phyloP scores from a whole-genome alignment of 164 flowering plant genomes.

The Vitis vinifera region DNA sequence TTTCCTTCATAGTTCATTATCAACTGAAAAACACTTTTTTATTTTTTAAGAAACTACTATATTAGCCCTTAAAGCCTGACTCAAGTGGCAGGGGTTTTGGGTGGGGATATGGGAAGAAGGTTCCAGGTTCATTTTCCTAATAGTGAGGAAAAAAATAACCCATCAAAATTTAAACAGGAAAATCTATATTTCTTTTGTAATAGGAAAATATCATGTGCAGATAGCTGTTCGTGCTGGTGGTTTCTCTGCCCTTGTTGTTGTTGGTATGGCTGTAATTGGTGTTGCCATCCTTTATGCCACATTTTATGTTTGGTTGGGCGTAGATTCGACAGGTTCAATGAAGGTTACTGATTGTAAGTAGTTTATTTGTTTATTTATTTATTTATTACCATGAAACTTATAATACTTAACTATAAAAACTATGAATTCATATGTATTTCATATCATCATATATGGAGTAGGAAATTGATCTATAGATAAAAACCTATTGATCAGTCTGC shows the following conservation, averaged over 20 bases:
- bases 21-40: neutral
- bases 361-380: conserved; percentile 1
- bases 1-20: conserved; percentile 4
- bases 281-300: conserved; percentile 86
- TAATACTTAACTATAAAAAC: too few relatives aligned
- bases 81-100: too few relatives aligned
- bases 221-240: conserved; percentile 99
- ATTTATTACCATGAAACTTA: neutral
- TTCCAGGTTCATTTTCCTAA: too few relatives aligned
- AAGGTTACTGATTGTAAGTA: conserved; percentile 95
- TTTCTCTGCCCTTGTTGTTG: conserved; percentile 90
- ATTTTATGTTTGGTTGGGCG: conserved; percentile 88
- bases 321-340: conserved; percentile 82
- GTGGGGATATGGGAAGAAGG: too few relatives aligned
- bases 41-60: neutral
- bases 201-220: conserved; percentile 38
- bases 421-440: conserved; percentile 1
- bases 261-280: conserved; percentile 96
- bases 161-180: neutral
- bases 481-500: too few relatives aligned
- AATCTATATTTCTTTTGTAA: conserved; percentile 6
- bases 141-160: too few relatives aligned
- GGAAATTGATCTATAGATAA: too few relatives aligned
- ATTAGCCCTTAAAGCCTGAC: too few relatives aligned
- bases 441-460: neutral